These are phyloP conservation scores for Eucalyptus cladocalyx DNA, from an alignment of 345 rosid genomes.

Conservation along the genomic window DNA sequence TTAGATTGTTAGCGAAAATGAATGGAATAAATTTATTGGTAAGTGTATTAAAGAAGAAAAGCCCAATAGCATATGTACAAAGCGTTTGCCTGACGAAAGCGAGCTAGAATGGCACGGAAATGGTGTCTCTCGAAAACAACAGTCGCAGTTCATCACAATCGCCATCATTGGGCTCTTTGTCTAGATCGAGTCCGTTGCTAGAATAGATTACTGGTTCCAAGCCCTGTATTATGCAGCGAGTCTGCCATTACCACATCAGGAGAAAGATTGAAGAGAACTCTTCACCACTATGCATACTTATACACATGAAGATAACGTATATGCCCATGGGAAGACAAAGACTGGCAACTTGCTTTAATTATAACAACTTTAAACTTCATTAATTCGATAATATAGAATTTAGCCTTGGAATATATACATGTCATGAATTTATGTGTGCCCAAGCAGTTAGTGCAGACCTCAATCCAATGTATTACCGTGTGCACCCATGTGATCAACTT, in stretches of 20 bases:
- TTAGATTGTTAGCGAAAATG: too few relatives aligned
- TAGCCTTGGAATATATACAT: not conserved
- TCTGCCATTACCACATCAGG: not conserved
- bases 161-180: not conserved
- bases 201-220: not conserved
- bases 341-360: not conserved
- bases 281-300: not conserved
- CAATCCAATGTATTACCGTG: not conserved
- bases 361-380: not conserved
- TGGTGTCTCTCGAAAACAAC: not conserved
- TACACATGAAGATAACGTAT: not conserved
- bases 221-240: conserved; percentile 4
- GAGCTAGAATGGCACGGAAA: conserved; percentile 17
- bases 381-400: too few relatives aligned
- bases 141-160: not conserved
- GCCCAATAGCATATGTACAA: not conserved
- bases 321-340: not conserved
- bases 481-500: not conserved
- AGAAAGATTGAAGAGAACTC: not conserved
- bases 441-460: not conserved
- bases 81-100: not conserved
- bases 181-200: not conserved
- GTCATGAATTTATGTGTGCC: not conserved
- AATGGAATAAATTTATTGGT: not conserved
- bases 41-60: too few relatives aligned